Percentiles rank a stretch among this genome's conserved stretches.
Conservation (phyloP, 352 stramenopile genomes). For the Phytophthora cryptogea region DNA sequence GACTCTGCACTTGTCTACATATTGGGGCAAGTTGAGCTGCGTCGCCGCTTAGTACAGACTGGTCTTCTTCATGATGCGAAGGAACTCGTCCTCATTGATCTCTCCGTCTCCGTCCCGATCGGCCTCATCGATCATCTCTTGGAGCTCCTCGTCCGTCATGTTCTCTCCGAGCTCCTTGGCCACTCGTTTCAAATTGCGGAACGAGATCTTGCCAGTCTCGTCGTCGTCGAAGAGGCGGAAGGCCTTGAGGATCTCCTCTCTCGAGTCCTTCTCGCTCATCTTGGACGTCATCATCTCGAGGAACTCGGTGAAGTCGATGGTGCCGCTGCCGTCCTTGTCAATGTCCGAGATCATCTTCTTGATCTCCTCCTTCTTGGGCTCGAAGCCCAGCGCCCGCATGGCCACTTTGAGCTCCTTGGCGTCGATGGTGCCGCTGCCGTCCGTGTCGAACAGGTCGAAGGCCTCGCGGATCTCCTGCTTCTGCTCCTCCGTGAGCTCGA, state of each 20-base stretch:
- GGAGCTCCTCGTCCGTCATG: constrained; percentile 96
- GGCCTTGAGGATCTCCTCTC: constrained; percentile 97
- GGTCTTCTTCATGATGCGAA: constrained; percentile 97
- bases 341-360: constrained; percentile 98
- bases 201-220: constrained; percentile 96
- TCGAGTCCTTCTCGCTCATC: constrained; percentile 96
- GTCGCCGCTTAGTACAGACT: constrained; percentile 67
- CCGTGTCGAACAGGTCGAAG: constrained; percentile 98
- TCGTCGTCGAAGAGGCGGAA: constrained; percentile 98
- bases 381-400: constrained; percentile 96
- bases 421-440: constrained; percentile 94
- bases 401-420: constrained; percentile 96
- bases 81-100: constrained; percentile 97
- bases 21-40: constrained; percentile 1
- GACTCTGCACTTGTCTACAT: constrained; percentile 3
- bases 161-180: constrained; percentile 97
- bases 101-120: constrained; percentile 95
- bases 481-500: constrained; percentile 93
- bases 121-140: constrained; percentile 98
- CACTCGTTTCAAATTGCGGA: constrained; percentile 97
- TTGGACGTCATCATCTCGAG: constrained; percentile 98
- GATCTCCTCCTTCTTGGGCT: constrained; percentile 98
- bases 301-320: constrained; percentile 98
- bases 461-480: constrained; percentile 95
- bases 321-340: constrained; percentile 94